Percentiles rank a stretch among this genome's conserved stretches.
Conservation (phyloP, 108 stramenopile genomes). For the Bacterosira constricta region DNA sequence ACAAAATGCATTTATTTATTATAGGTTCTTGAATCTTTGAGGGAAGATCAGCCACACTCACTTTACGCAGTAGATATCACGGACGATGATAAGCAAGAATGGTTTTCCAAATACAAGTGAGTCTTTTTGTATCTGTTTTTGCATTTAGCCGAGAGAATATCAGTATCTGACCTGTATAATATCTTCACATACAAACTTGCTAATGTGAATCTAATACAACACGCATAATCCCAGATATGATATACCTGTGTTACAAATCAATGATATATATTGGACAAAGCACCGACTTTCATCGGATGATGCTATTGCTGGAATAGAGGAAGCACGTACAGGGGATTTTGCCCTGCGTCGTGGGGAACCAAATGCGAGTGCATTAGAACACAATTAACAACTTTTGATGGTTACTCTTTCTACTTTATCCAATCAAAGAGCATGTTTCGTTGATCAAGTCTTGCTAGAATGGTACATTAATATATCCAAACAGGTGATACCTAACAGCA, state of each 20-base stretch:
- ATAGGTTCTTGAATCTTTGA: constrained; percentile 53
- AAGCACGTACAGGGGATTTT: constrained; percentile 60
- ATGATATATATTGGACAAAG: constrained; percentile 79
- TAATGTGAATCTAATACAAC: not conserved
- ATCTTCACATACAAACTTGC: not conserved
- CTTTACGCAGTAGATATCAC: constrained; percentile 83
- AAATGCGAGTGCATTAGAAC: constrained; percentile 68
- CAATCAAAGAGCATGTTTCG: too few species aligned
- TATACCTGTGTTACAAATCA: constrained; percentile 82
- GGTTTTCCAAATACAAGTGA: constrained; percentile 74
- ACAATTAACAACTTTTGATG: constrained; percentile 4
- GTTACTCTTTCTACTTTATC: too few species aligned
- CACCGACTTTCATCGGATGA: constrained; percentile 67
- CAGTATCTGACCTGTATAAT: too few species aligned
- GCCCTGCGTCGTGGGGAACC: constrained; percentile 61
- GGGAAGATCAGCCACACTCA: constrained; percentile 67
- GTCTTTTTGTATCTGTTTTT: not conserved
- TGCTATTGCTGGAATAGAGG: constrained; percentile 52
- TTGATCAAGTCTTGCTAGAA: too few species aligned
- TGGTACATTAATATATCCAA: too few species aligned
- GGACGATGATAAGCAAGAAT: constrained; percentile 62
- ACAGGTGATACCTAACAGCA: too few species aligned
- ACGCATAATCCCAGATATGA: constrained; percentile 51
- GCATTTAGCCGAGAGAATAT: too few species aligned
- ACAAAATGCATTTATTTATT: too few species aligned